Percentiles rank a stretch among this genome's conserved stretches.
Evolutionary conservation across 2,329 filamentous ascomycete species (phyloP).

Genomic region (Colletotrichum sp.): DNA sequence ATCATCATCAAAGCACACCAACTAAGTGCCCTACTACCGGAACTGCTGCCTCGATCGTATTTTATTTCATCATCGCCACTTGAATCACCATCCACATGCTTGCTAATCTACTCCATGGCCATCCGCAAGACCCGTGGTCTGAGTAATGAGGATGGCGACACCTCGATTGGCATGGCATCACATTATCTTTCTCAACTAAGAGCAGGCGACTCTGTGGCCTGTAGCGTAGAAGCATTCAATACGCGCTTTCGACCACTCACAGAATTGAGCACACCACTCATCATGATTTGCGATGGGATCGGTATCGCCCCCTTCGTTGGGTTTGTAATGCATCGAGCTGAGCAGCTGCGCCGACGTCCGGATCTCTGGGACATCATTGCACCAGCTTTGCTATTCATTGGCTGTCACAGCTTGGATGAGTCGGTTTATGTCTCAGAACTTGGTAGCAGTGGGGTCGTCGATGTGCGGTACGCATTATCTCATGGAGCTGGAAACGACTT

Average conservation of each 20-base stretch:
- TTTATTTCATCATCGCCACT: neutral
- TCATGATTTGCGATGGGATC: neutral
- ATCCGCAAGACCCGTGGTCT: neutral
- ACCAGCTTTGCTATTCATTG: neutral
- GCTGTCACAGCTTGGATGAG: neutral
- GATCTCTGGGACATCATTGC: neutral
- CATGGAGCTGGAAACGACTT: neutral
- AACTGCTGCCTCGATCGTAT: neutral
- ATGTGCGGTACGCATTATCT: neutral
- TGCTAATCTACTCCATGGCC: neutral
- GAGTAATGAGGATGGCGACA: neutral
- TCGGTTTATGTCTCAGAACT: neutral
- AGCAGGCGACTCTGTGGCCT: neutral
- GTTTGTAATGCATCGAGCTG: neutral
- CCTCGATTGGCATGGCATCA: neutral
- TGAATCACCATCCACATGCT: neutral
- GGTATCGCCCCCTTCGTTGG: neutral
- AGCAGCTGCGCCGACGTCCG: neutral
- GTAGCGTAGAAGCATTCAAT: neutral
- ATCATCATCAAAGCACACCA: accelerated
- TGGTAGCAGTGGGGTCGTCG: neutral
- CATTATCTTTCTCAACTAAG: neutral
- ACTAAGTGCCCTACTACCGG: neutral
- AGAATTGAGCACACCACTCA: neutral
- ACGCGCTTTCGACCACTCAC: neutral